Evolutionary conservation across 2,329 filamentous ascomycete species (phyloP), one percentile per base, ranked within the genome.

Genomic region (Trichoderma sp.): DNA sequence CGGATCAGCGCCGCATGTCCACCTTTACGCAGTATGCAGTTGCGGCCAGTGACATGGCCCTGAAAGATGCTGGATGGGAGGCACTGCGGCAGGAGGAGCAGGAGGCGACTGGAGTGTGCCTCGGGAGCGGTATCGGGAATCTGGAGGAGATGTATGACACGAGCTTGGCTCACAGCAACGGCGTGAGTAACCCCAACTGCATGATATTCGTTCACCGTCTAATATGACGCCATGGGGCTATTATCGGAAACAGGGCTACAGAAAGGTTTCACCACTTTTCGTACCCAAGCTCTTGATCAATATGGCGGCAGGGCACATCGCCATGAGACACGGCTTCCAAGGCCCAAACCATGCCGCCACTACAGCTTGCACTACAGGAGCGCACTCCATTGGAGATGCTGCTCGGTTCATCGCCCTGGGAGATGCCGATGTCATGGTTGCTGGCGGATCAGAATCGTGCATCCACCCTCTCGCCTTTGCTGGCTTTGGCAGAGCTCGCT

Each of bases 41-140:
- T 76, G 93, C 92, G 14, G 93, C 94, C 3, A 87, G 93, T 0
- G 88, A 93, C 62, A 96, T 98, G 86, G 96, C 96, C 0, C 83
- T 99, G 63, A 81, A 87, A 33, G 93, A 98, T 83, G 91, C 95
- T 0, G 88, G 86, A 2, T 97, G 94, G 93, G 83, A 86, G 60
- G 89, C 91, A 0, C 82, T 81, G 5, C 80, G 77, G 5, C 83
- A 85, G 21, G 85, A 89, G 29, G 88, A 94, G 69, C 85, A 87
- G 29, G 92, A 97, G 76, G 85, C 86, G 67, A 97, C 94, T 0
- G 96, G 96, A 0, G 92, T 99, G 1, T 97, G 95, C 76, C 85
- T 99, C 52, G 96, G 96, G 2, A 98, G 95, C 73, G 96, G 96
- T 1, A 97, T 99, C 75, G 96, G 96, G 19, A 97, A 96, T 75